Evolutionary conservation across 2,329 filamentous ascomycete species (phyloP), one percentile per base, ranked within the genome.

Genomic region (Achaetomium macrosporum): DNA sequence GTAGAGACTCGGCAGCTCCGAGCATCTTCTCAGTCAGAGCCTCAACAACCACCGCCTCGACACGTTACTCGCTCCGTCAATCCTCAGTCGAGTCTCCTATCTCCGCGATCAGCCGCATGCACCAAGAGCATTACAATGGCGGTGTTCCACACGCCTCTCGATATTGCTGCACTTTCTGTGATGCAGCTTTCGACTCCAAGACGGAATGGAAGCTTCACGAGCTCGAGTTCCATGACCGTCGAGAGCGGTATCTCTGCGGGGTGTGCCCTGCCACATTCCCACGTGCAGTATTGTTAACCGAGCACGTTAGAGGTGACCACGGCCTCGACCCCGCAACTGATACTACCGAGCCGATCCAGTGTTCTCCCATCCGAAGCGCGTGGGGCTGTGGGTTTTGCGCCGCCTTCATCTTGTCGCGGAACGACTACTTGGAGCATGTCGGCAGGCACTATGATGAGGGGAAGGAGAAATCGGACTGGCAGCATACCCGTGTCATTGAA

Each of bases 381-480:
- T 61, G 61, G 59, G 58, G 58, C 11, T 63, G 61, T 41, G 61
- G 61, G 5, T 63, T 63, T 41, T 61, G 61, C 17, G 56, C 51
- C 8, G 44, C 51, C 3, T 42, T 29, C 16, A 12, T 56, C 4
- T 19, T 29, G 5, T 58, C 57, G 1, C 54, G 56, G 15, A 33
- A n/a, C 33, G 57, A 56, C 30, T 61, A 59, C 20, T 56, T 69
- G 1, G 64, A 67, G 19, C 60, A 61, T 12, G 46, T 68, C 9
- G 59, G 57, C 17, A 20, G 36, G 2, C 55, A 62, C 19, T 57
- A 56, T 44, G 61, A 63, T 33, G 54, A 61, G 4, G 57, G 57
- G 6, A 50, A 47, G 15, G 51, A 51, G 11, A 50, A 17, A 35
- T 30, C 39, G 5, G 52, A 59, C 7, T 63, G 61, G 59, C 54